Percentiles rank a stretch among this genome's conserved stretches.
phyloP scores from a whole-genome alignment of 2,329 filamentous ascomycete species.

The Pyrenochaeta sp. region DNA sequence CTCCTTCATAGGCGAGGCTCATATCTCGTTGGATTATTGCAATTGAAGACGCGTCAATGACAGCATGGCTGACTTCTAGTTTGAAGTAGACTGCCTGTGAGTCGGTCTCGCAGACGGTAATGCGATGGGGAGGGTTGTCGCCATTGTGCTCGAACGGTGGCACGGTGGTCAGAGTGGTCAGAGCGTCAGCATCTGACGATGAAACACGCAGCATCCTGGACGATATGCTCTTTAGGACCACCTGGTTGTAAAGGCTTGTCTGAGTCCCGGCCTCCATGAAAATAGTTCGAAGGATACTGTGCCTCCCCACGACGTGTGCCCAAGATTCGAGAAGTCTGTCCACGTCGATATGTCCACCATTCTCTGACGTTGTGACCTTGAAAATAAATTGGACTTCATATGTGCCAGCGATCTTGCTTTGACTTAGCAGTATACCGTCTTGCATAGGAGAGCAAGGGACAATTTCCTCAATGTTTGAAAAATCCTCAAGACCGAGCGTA shows the following conservation, averaged over 20 bases:
- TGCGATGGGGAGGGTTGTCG: slow-evolving; percentile 13
- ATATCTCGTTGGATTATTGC: slow-evolving; percentile 22
- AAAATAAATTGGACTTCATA: background rate
- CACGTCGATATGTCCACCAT: too few species aligned
- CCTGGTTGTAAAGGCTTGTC: slow-evolving; percentile 23
- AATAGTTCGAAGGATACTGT: slow-evolving; percentile 26
- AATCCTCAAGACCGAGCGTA: slow-evolving; percentile 11
- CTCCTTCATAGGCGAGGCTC: slow-evolving; percentile 20
- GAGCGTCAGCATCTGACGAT: background rate
- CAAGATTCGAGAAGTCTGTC: slow-evolving; percentile 8
- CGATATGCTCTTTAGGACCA: slow-evolving; percentile 12
- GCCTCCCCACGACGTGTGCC: slow-evolving; percentile 25
- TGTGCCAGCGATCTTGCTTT: background rate
- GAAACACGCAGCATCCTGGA: background rate
- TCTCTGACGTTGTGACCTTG: background rate
- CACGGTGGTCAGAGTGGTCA: slow-evolving; percentile 5
- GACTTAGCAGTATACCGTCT: background rate
- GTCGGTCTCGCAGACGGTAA: slow-evolving; percentile 18
- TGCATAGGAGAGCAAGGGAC: slow-evolving; percentile 22
- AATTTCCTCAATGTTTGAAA: slow-evolving; percentile 13
- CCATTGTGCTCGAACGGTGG: background rate
- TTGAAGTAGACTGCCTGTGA: slow-evolving; percentile 12
- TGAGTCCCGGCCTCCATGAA: slow-evolving; percentile 18
- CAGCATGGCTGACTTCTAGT: slow-evolving; percentile 29
- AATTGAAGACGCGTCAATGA: slow-evolving; percentile 28